Evolutionary conservation across 1,284 basidiomycete genomes (phyloP).

Genomic region (Coriolopsis trogii): DNA sequence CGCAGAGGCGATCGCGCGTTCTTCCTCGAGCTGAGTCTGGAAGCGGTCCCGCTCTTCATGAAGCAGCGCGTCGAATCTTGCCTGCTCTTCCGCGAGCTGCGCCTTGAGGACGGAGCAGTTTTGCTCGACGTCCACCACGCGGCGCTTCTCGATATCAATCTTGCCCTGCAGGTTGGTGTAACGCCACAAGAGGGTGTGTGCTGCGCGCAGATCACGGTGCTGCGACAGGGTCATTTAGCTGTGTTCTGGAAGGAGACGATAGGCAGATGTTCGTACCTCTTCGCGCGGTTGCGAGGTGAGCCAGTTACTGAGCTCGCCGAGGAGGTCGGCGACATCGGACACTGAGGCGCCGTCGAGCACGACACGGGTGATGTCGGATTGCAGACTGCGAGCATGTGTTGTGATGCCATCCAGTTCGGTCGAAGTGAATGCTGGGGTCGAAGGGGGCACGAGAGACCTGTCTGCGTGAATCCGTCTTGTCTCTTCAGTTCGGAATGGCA

Average conservation of each 20-base stretch:
- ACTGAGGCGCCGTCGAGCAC: constrained; percentile 40
- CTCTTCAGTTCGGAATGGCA: constrained; percentile 24
- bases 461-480: constrained; percentile 32
- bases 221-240: constrained; percentile 4
- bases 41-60: constrained; percentile 31
- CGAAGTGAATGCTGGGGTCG: constrained; percentile 20
- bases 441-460: constrained; percentile 25
- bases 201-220: constrained; percentile 29
- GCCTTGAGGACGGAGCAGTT: constrained; percentile 13
- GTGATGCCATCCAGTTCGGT: constrained; percentile 29
- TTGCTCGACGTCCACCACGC: constrained; percentile 1
- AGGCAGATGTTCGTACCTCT: too few relatives aligned
- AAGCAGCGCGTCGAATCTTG: constrained; percentile 28
- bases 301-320: constrained; percentile 41
- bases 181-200: constrained; percentile 24
- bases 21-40: constrained; percentile 30
- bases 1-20: constrained; percentile 25
- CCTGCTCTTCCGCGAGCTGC: constrained; percentile 14
- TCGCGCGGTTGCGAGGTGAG: constrained; percentile 38
- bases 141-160: constrained; percentile 20
- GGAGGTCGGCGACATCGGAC: constrained; percentile 39
- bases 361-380: constrained; percentile 39
- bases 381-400: constrained; percentile 36
- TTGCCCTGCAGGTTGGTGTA: constrained; percentile 25
- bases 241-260: too few relatives aligned